These are phyloP conservation scores for Citrus maxima DNA, from an alignment of 345 rosid genomes.

Conservation along the genomic window DNA sequence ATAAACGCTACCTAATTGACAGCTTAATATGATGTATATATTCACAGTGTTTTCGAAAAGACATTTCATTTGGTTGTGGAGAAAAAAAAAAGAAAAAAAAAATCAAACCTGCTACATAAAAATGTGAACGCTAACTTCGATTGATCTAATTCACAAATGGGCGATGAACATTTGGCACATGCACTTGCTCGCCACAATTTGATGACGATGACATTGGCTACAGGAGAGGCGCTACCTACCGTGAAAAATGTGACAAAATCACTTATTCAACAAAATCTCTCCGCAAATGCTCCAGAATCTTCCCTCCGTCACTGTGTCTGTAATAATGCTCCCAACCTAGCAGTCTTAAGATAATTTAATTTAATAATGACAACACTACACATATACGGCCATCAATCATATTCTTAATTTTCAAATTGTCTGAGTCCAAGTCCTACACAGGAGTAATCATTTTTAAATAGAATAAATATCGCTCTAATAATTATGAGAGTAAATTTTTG, in stretches of 20 bases:
- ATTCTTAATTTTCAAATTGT: too few relatives aligned
- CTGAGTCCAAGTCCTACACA: background rate
- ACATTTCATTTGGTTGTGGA: too few relatives aligned
- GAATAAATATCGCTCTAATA: too few relatives aligned
- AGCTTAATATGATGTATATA: too few relatives aligned
- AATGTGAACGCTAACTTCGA: background rate
- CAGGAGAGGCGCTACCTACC: background rate
- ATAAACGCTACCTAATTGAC: too few relatives aligned
- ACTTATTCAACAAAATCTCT: background rate
- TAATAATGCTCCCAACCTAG: constrained; percentile 4
- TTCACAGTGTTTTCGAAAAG: too few relatives aligned
- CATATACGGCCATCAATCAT: background rate
- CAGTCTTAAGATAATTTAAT: background rate
- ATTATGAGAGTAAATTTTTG: too few relatives aligned
- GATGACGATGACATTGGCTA: background rate
- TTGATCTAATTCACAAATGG: background rate
- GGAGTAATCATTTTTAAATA: too few relatives aligned
- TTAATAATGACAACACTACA: background rate
- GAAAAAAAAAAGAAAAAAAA: accelerated
- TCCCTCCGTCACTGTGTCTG: background rate
- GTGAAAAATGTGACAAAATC: constrained; percentile 3
- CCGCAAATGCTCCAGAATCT: background rate
- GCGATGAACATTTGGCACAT: background rate
- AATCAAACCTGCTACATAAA: too few relatives aligned
- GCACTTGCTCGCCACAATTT: background rate